phyloP scores from a whole-genome alignment of 306 rosid genomes.

The Quercus bicolor region DNA sequence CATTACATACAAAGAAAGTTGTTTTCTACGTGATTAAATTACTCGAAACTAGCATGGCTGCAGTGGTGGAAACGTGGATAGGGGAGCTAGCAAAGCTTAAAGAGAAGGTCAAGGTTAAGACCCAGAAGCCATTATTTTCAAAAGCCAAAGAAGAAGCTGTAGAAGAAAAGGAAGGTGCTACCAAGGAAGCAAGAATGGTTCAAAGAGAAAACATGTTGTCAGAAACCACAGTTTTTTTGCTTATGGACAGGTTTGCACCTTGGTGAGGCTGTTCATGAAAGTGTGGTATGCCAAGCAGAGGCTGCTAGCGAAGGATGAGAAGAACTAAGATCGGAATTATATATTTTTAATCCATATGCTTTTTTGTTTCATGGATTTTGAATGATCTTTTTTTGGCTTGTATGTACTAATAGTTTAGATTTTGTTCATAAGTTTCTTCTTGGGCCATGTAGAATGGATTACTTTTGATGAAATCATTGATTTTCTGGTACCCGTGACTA shows the following conservation, averaged over 20 bases:
- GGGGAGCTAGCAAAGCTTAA: slow-evolving; percentile 59
- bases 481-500: not conserved
- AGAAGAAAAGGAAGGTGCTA: slow-evolving; percentile 16
- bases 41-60: slow-evolving; percentile 46
- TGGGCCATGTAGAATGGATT: not conserved
- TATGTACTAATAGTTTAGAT: not conserved
- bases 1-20: too few species aligned
- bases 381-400: not conserved
- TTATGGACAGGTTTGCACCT: slow-evolving; percentile 85
- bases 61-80: slow-evolving; percentile 60
- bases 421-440: not conserved
- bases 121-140: slow-evolving; percentile 20
- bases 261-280: slow-evolving; percentile 29
- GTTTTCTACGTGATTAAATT: not conserved
- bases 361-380: not conserved
- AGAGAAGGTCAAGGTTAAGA: slow-evolving; percentile 43
- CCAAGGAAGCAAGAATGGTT: slow-evolving; percentile 1
- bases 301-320: not conserved
- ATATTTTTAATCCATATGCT: not conserved
- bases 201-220: slow-evolving; percentile 41
- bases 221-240: slow-evolving; percentile 65
- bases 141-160: slow-evolving; percentile 34
- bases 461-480: not conserved
- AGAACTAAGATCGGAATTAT: not conserved
- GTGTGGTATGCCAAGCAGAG: not conserved